Base-by-base conservation (phyloP, 73 alveolate species). In the Tetrahymena borealis region DNA sequence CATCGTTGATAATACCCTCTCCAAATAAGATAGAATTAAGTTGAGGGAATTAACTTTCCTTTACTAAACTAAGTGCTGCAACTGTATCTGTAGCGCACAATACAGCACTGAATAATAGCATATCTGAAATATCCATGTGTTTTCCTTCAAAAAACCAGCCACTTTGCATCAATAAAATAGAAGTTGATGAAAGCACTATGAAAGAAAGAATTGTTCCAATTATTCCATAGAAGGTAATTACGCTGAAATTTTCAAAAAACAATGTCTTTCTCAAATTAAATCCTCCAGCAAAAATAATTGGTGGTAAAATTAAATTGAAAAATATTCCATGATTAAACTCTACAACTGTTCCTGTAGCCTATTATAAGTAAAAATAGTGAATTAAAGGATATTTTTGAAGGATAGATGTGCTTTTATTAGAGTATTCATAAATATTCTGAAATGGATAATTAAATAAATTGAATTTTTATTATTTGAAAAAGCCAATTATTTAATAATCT, bases 1-100 rank as follows among this genome's bases (percentile, higher is more conserved):
- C 99, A 95, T 98, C 99, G 96, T 98, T 98, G n/a, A 98, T 97
- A 11, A 98, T 99, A 38, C 99, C 99, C 94, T 98, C 99, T 39
- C 99, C 99, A 92, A 98, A 98, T 78, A 98, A 91, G 41, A 98
- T 97, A 32, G 99, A 96, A 94, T 97, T 97, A 38, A 98, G 97
- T 42, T 96, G 96, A 38, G 99, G 99, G 90, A 91, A 98, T 28
- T 95, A 93, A 39, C 94, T 97, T 93, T 98, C 99, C 91, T 95
- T 97, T 90, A 98, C 97, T 90, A 98, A 94, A 16, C 99, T 98
- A 20, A 97, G 93, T 7, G 99, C 99, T 16, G 99, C 99, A 13
- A 98, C 98, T 39, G 99, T 96, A 94, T 98, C 99, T 78, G 99
- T 98, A 37, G 99, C 99, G 39, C 99, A 98, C 37, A 98, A 96